Evolutionary conservation across 805 yeast species (phyloP), one percentile per base, ranked within the genome.

Genomic region (Candida ipomoeae): DNA sequence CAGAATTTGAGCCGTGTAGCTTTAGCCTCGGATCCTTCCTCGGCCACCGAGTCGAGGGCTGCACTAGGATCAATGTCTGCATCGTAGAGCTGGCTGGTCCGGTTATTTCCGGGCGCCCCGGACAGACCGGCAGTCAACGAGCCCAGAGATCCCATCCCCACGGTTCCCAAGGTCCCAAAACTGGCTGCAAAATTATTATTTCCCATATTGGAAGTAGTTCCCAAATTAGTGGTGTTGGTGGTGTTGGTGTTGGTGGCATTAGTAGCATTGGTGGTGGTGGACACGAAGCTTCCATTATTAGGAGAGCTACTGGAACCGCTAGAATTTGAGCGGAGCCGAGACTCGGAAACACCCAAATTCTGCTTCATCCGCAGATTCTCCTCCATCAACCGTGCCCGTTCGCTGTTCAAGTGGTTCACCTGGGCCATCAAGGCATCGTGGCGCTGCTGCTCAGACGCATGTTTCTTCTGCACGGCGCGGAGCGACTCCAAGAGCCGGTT

Each of bases 371-470:
- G 45, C 20, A 21, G 31, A 13, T 42, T 42, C 26, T 56, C 55
- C 17, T 66, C 69, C 39, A 53, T 23, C 18, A 89, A 65, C 15
- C 67, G 64, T 33, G 68, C 71, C 65, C 78, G 84, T 43, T 77
- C 76, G 0, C 58, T 52, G 31, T 68, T 74, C 54, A 89, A 68
- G 17, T 69, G 75, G 44, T 73, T 77, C 13, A 86, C 73, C 37
- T 85, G 89, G 40, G 68, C 70, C 18, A 69, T 50, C 34, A 84
- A 55, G 5, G 64, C 63, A 2, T 75, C 71, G 54, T 78, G 81
- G 1, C 72, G 67, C 1, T 71, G 62, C 35, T 73, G 71, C 53
- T 77, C 73, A 38, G 64, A 65, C 14, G 66, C 61, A 11, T 83
- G 57, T 52, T 74, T 77, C 35, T 64, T 57, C 46, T 72, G 76